Conservation (phyloP, 345 rosid genomes). For the Citrus australasica region DNA sequence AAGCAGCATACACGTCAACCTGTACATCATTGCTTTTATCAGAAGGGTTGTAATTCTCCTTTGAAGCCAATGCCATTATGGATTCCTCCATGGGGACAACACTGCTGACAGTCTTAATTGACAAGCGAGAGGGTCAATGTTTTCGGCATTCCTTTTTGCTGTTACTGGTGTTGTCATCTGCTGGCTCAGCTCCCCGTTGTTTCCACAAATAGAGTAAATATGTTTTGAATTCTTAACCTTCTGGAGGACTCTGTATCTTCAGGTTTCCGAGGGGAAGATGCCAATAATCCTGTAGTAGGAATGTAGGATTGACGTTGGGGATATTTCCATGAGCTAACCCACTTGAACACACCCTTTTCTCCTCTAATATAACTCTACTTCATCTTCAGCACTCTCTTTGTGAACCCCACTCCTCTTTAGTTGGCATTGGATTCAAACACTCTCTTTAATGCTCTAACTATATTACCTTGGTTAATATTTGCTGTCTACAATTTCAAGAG, state of each 20-base stretch:
- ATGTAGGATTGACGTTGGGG: slow-evolving; percentile 8
- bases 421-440: slow-evolving; percentile 97
- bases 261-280: too few relatives aligned
- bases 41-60: slow-evolving; percentile 51
- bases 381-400: slow-evolving; percentile 38
- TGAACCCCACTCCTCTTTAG: slow-evolving; percentile 29
- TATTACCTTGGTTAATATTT: slow-evolving; percentile 95
- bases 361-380: slow-evolving; percentile 76
- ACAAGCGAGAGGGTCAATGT: slow-evolving; percentile 17
- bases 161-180: slow-evolving; percentile 36
- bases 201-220: slow-evolving; percentile 18
- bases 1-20: slow-evolving; percentile 39
- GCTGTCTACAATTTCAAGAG: slow-evolving; percentile 60
- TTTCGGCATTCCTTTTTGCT: slow-evolving; percentile 20
- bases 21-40: slow-evolving; percentile 29
- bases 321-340: background rate
- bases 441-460: slow-evolving; percentile 63
- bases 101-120: background rate
- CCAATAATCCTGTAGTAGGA: background rate
- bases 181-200: too few relatives aligned
- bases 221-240: too few relatives aligned
- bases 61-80: slow-evolving; percentile 23
- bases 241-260: too few relatives aligned
- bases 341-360: slow-evolving; percentile 30
- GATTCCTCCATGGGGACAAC: slow-evolving; percentile 2